These are phyloP conservation scores for Colletotrichum karsti DNA, from an alignment of 2,329 filamentous ascomycete species.

Conservation along the genomic window DNA sequence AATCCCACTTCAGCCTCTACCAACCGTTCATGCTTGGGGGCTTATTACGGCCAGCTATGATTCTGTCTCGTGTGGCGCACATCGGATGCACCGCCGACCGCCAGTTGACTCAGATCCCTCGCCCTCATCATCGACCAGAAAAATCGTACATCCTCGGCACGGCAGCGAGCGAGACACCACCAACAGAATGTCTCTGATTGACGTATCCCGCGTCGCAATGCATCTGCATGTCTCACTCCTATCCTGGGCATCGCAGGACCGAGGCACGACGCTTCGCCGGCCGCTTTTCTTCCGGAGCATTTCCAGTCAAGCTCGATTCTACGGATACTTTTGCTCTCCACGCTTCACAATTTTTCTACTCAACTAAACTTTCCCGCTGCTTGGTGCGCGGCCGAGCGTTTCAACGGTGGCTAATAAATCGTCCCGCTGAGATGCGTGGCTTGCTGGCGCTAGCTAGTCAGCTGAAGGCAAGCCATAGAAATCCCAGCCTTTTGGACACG, in stretches of 20 bases:
- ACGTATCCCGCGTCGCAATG: background rate
- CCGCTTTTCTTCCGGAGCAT: background rate
- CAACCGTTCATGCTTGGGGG: constrained; percentile 9
- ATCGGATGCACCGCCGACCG: constrained; percentile 16
- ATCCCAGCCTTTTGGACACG: constrained; percentile 4
- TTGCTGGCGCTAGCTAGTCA: constrained; percentile 3
- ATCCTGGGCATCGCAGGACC: background rate
- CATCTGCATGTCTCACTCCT: background rate
- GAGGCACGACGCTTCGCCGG: background rate
- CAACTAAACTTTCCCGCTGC: background rate
- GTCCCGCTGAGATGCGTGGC: background rate
- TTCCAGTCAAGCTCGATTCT: background rate
- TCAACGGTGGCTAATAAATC: constrained; percentile 1
- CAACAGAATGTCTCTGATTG: constrained; percentile 8
- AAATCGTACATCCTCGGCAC: constrained; percentile 12
- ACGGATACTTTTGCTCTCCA: background rate
- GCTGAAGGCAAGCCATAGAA: background rate
- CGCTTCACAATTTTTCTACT: background rate
- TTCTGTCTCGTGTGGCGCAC: constrained; percentile 10
- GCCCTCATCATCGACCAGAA: constrained; percentile 6
- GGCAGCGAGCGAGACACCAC: constrained; percentile 13
- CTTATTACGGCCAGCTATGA: background rate
- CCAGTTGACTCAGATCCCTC: constrained; percentile 25
- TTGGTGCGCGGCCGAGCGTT: constrained; percentile 7
- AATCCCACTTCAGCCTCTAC: constrained; percentile 15